Evolutionary conservation across 345 rosid genomes (phyloP).

Genomic region (Gossypium rotundifolium): DNA sequence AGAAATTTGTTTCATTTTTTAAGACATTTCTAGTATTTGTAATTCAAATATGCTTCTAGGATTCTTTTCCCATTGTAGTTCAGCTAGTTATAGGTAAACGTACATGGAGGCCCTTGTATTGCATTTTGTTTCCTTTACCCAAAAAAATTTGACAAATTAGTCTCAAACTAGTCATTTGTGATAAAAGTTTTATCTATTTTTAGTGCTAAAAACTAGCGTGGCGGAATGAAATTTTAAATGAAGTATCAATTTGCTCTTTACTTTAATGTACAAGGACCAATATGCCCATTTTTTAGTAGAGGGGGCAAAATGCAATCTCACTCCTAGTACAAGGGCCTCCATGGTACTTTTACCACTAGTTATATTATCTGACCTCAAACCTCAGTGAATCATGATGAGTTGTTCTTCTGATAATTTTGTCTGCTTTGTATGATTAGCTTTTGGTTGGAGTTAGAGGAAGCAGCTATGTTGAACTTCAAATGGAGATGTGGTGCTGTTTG

Average conservation of each 20-base stretch:
- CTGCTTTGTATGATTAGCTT: neutral
- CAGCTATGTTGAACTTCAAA: slow-evolving; percentile 4
- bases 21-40: neutral
- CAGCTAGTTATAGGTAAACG: neutral
- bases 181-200: too few relatives aligned
- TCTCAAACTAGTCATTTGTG: too few relatives aligned
- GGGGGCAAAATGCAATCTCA: too few relatives aligned
- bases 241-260: too few relatives aligned
- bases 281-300: too few relatives aligned
- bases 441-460: slow-evolving; percentile 1
- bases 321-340: too few relatives aligned
- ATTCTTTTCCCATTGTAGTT: neutral
- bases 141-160: too few relatives aligned
- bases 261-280: too few relatives aligned
- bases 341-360: neutral
- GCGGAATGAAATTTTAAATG: too few relatives aligned
- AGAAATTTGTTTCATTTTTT: neutral
- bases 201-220: too few relatives aligned
- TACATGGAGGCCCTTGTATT: too few relatives aligned
- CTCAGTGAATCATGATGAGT: neutral
- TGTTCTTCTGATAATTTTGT: neutral
- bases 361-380: neutral
- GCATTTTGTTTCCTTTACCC: too few relatives aligned
- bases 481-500: slow-evolving; percentile 20
- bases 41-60: slow-evolving; percentile 9